phyloP scores from a whole-genome alignment of 495 filamentous ascomycete genomes.

The Amphirosellinia nigrospora region DNA sequence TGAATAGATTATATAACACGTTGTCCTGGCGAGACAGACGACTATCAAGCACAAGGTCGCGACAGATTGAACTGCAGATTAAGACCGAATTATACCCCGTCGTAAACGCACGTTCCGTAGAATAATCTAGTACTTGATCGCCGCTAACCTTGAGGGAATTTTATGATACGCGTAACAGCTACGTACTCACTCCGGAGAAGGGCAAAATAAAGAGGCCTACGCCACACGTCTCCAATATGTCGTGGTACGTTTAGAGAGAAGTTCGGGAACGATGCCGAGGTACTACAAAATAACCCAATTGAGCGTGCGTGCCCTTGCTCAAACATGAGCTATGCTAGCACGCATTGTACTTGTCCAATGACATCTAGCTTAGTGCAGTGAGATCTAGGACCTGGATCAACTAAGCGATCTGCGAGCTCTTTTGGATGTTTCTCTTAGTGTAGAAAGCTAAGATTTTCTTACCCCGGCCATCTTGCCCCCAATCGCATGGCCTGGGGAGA shows the following conservation, averaged over 20 bases:
- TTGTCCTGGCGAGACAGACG: background rate
- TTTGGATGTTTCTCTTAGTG: constrained; percentile 22
- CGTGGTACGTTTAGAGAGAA: background rate
- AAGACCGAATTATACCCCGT: constrained; percentile 11
- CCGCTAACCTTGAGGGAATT: constrained; percentile 5
- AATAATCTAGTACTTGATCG: constrained; percentile 1
- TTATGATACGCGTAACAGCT: constrained; percentile 1
- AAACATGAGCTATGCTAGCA: background rate
- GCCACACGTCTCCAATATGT: constrained; percentile 2
- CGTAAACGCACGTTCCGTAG: background rate
- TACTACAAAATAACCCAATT: background rate
- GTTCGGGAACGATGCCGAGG: constrained; percentile 15
- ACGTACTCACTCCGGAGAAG: constrained; percentile 1
- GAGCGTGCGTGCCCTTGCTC: constrained; percentile 3
- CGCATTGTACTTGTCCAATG: background rate
- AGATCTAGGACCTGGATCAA: background rate
- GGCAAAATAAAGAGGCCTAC: background rate
- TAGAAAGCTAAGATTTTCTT: constrained; percentile 15
- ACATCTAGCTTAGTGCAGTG: background rate
- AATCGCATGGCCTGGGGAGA: constrained; percentile 11
- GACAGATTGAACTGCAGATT: constrained; percentile 4
- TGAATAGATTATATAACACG: constrained; percentile 19
- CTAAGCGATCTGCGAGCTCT: constrained; percentile 2
- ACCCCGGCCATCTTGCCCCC: constrained; percentile 13
- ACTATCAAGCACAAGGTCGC: background rate